Percentiles rank a stretch among this genome's conserved stretches.
These are phyloP conservation scores for Ophiostoma perfectum DNA, from an alignment of 2,329 filamentous ascomycete species.

Conservation along the genomic window DNA sequence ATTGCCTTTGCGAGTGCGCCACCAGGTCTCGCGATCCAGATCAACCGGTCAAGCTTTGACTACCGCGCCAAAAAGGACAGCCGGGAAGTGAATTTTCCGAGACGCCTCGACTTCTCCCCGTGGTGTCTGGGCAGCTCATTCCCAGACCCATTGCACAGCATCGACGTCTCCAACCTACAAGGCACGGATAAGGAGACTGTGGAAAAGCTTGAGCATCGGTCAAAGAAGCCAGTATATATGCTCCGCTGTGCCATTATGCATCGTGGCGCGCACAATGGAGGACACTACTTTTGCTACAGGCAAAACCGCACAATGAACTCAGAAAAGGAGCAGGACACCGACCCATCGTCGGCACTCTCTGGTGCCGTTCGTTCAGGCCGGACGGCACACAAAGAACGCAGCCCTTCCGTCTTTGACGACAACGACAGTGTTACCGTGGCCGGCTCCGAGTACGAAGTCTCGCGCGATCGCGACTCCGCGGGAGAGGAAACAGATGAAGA, in stretches of 20 bases:
- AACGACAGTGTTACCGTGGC: too few relatives aligned
- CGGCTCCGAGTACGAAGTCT: too few relatives aligned
- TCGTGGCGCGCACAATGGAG: neutral
- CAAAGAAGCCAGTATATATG: neutral
- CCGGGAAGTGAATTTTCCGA: constrained; percentile 59
- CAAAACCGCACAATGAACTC: neutral
- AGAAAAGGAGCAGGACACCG: neutral
- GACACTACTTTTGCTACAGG: neutral
- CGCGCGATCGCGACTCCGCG: too few relatives aligned
- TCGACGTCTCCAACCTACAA: neutral
- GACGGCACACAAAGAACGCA: too few relatives aligned
- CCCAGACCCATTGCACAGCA: neutral
- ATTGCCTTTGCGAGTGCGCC: constrained; percentile 79
- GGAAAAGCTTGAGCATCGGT: neutral
- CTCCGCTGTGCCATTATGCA: constrained; percentile 3
- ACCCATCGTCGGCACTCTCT: neutral
- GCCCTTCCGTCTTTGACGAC: too few relatives aligned
- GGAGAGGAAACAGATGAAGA: too few relatives aligned
- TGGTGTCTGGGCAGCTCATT: constrained; percentile 67
- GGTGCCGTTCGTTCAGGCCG: too few relatives aligned
- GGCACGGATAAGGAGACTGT: neutral
- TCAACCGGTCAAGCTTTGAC: constrained; percentile 89
- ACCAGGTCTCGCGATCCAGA: constrained; percentile 73
- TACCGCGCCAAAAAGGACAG: constrained; percentile 39
- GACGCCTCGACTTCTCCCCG: constrained; percentile 65